phyloP scores from a whole-genome alignment of 306 rosid genomes.

The Vigna hirtella region DNA sequence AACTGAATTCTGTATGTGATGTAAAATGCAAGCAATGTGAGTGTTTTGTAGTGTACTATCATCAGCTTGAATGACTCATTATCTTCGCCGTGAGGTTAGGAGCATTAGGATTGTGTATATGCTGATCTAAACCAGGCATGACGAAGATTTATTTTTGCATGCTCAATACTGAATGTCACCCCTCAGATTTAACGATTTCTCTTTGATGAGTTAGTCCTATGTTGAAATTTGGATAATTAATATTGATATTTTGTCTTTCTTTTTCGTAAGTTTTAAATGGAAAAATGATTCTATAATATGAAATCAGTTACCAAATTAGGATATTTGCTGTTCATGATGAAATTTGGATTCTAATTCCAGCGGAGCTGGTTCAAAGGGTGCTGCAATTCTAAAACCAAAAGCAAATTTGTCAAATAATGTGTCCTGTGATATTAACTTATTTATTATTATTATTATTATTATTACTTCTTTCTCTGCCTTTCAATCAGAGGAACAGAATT shows the following conservation, averaged over 20 bases:
- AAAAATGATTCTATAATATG: too few relatives aligned
- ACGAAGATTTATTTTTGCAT: not conserved
- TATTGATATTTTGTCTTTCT: not conserved
- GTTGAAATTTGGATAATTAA: not conserved
- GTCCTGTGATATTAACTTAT: too few relatives aligned
- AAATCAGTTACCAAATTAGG: not conserved
- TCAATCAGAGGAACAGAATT: too few relatives aligned
- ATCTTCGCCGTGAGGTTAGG: conserved; percentile 6
- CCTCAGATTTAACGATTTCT: too few relatives aligned
- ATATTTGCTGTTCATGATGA: not conserved
- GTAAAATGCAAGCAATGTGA: not conserved
- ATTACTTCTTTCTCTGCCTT: too few relatives aligned
- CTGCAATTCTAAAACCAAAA: not conserved
- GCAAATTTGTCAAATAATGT: not conserved
- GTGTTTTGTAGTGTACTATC: conserved; percentile 3
- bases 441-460: too few relatives aligned
- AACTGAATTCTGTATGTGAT: conserved; percentile 15
- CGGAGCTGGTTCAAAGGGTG: not conserved
- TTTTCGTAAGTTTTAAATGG: not conserved
- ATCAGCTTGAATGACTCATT: conserved; percentile 8
- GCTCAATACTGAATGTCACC: not conserved
- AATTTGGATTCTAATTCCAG: conserved; percentile 4
- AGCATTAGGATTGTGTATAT: conserved; percentile 9
- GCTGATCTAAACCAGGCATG: not conserved
- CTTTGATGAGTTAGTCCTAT: too few relatives aligned